Percentiles rank a stretch among this genome's conserved stretches.
Evolutionary conservation across 2,329 filamentous ascomycete species (phyloP).

Genomic region (Xylaria sp.): DNA sequence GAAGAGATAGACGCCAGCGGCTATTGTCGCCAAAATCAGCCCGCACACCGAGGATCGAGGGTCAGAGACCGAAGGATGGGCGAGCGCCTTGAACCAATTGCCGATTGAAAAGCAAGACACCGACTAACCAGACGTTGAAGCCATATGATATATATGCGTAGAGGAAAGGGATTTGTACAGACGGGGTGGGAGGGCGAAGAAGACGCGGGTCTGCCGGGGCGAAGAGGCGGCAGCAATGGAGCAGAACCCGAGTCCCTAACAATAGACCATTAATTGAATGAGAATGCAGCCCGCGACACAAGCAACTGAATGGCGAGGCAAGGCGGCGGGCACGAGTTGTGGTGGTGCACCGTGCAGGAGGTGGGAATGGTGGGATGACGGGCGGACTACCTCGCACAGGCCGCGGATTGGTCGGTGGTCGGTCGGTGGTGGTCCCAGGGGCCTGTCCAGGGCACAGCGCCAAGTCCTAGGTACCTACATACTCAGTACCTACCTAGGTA

Average conservation of each 20-base stretch:
- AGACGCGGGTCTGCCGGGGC: not conserved
- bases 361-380: constrained; percentile 24
- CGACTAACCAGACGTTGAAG: not conserved
- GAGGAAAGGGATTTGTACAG: not conserved
- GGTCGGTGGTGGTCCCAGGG: constrained; percentile 9
- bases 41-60: not conserved
- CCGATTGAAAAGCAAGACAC: constrained; percentile 1
- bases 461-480: constrained; percentile 6
- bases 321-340: constrained; percentile 20
- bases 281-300: constrained; percentile 21
- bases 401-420: constrained; percentile 17
- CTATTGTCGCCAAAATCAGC: not conserved
- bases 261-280: not conserved
- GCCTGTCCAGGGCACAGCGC: constrained; percentile 13
- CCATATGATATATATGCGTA: constrained; percentile 3
- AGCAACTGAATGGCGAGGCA: constrained; percentile 9
- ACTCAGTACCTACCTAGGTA: too few relatives aligned
- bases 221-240: not conserved
- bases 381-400: constrained; percentile 9
- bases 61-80: not conserved
- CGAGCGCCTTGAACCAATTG: constrained; percentile 16
- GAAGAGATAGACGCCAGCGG: not conserved
- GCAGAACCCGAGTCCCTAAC: not conserved
- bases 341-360: constrained; percentile 19
- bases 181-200: not conserved